phyloP scores from a whole-genome alignment of 768 basidiomycete species.

The Xanthoconium stramineum region DNA sequence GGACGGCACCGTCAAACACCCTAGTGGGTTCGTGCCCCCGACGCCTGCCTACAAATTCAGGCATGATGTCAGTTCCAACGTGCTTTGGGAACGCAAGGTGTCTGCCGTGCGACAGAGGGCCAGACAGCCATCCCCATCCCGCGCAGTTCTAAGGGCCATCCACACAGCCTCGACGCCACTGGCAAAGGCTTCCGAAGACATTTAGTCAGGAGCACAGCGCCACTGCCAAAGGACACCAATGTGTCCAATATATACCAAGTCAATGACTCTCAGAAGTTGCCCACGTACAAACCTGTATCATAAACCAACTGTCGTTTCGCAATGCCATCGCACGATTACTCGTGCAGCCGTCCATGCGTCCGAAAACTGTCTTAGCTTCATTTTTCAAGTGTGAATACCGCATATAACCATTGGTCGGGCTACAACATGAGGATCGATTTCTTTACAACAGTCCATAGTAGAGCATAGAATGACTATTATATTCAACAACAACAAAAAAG shows the following conservation, averaged over 20 bases:
- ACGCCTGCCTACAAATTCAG: slow-evolving; percentile 39
- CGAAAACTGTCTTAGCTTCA: neutral
- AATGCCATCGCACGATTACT: too few relatives aligned
- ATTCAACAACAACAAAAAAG: too few relatives aligned
- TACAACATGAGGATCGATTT: too few relatives aligned
- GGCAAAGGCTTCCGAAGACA: slow-evolving; percentile 8
- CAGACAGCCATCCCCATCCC: slow-evolving; percentile 13
- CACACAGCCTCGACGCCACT: slow-evolving; percentile 16
- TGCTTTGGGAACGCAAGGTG: slow-evolving; percentile 18
- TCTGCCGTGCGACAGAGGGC: slow-evolving; percentile 7
- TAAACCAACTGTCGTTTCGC: neutral
- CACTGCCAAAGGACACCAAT: neutral
- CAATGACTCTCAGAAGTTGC: neutral
- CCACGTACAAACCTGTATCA: neutral
- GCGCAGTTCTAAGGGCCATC: slow-evolving; percentile 18
- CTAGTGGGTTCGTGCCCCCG: slow-evolving; percentile 44
- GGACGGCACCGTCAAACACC: slow-evolving; percentile 39
- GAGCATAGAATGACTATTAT: too few relatives aligned
- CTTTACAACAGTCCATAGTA: too few relatives aligned
- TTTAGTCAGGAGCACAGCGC: neutral
- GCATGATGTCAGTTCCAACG: slow-evolving; percentile 7
- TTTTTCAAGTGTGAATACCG: too few relatives aligned
- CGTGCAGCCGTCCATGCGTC: neutral
- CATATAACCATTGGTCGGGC: too few relatives aligned
- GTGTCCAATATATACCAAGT: neutral